Evolutionary conservation across 257 asterid species (phyloP).

Genomic region (Penstemon eatonii): DNA sequence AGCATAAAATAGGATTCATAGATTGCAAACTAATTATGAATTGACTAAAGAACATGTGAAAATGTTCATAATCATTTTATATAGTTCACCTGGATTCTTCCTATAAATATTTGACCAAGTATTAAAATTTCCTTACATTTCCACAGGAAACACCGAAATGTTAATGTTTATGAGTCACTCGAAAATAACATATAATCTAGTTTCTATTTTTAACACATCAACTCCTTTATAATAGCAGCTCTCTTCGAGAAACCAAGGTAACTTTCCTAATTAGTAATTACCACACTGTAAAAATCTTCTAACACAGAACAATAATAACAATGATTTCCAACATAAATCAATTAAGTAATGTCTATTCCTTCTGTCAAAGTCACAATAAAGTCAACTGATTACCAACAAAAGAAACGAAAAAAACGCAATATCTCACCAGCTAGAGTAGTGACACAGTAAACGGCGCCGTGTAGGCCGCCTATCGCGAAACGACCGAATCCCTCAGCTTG

Average conservation of each 20-base stretch:
- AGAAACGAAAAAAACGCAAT: neutral
- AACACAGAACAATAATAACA: neutral
- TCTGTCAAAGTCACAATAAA: neutral
- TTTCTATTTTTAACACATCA: too few relatives aligned
- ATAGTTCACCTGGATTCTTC: too few relatives aligned
- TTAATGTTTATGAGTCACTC: too few relatives aligned
- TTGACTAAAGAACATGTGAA: neutral
- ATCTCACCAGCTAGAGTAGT: constrained; percentile 25
- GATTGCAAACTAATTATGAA: neutral
- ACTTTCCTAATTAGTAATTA: neutral
- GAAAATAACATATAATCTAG: too few relatives aligned
- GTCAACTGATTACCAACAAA: neutral
- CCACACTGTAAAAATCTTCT: neutral
- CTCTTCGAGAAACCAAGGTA: too few relatives aligned
- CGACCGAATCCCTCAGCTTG: constrained; percentile 58
- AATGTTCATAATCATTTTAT: too few relatives aligned
- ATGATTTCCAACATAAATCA: neutral
- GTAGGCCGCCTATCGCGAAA: constrained; percentile 45
- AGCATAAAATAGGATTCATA: neutral
- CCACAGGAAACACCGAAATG: too few relatives aligned
- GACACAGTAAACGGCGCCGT: constrained; percentile 46
- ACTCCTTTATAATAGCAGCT: neutral
- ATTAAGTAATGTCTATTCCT: too few relatives aligned
- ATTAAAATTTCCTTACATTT: neutral
- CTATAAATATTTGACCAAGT: neutral